Evolutionary conservation across 768 basidiomycete species (phyloP).

Genomic region (Serpula lacrymans): DNA sequence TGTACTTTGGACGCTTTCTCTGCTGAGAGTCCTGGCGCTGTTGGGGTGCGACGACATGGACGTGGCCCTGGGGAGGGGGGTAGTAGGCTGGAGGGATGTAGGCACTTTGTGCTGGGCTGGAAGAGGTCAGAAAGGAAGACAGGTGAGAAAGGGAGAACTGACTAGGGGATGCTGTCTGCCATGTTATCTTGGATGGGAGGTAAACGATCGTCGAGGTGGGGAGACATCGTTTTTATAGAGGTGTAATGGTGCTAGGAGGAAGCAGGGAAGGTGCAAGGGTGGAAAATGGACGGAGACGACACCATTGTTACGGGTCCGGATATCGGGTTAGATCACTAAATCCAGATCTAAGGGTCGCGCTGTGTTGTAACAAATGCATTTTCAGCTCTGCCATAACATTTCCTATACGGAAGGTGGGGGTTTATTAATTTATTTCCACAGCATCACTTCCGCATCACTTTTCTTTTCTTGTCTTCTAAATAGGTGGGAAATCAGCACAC

Average conservation of each 20-base stretch:
- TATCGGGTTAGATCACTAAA: constrained; percentile 52
- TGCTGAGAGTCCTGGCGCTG: constrained; percentile 49
- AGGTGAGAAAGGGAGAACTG: constrained; percentile 23
- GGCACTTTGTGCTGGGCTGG: constrained; percentile 34
- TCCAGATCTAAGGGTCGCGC: constrained; percentile 74
- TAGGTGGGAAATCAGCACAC: constrained; percentile 20
- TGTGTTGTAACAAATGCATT: constrained; percentile 45
- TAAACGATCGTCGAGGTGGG: constrained; percentile 33
- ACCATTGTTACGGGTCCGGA: constrained; percentile 40
- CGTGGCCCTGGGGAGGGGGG: constrained; percentile 31
- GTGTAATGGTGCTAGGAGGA: constrained; percentile 23
- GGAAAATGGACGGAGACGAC: constrained; percentile 36
- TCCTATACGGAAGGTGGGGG: constrained; percentile 40
- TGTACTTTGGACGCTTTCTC: constrained; percentile 89
- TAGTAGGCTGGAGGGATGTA: constrained; percentile 45
- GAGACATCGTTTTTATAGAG: constrained; percentile 54
- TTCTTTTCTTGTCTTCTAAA: constrained; percentile 19
- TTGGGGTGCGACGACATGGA: constrained; percentile 47
- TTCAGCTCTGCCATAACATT: constrained; percentile 38
- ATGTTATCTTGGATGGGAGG: constrained; percentile 41
- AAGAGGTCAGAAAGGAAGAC: constrained; percentile 14
- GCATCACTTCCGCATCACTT: constrained; percentile 26
- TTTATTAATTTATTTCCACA: constrained; percentile 40
- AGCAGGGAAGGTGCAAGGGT: constrained; percentile 31
- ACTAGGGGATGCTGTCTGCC: constrained; percentile 57